Evolutionary conservation across 192 early-diverging fungal species (phyloP).

Genomic region (Piromyces sp.): DNA sequence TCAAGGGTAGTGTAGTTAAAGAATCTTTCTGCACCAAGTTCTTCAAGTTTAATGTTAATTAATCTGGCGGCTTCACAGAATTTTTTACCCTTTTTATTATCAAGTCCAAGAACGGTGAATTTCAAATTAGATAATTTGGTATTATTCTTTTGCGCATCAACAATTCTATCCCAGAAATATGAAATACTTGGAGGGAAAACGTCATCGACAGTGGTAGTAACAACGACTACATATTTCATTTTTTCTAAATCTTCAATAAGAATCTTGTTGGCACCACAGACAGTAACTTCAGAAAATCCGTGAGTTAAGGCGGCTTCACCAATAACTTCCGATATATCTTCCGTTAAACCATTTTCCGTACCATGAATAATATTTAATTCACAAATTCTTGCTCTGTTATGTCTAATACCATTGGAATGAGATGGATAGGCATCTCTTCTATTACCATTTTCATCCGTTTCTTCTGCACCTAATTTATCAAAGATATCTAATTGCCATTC

Average conservation of each 20-base stretch:
- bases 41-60: not conserved
- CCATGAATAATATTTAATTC: not conserved
- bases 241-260: conserved; percentile 52
- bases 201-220: conserved; percentile 84
- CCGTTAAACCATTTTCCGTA: not conserved
- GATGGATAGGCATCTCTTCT: not conserved
- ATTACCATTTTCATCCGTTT: not conserved
- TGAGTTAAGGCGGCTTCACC: not conserved
- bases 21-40: not conserved
- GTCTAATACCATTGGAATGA: not conserved
- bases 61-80: not conserved
- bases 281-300: not conserved
- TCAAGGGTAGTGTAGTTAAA: not conserved
- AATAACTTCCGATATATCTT: not conserved
- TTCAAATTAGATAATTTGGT: conserved; percentile 44
- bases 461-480: not conserved
- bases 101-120: conserved; percentile 74
- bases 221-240: conserved; percentile 62
- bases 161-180: conserved; percentile 73
- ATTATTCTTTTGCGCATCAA: conserved; percentile 26
- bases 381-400: not conserved
- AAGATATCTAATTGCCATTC: not conserved
- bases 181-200: conserved; percentile 84
- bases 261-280: not conserved
- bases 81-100: conserved; percentile 34